These are phyloP conservation scores for Hypoxylon sp. DNA, from an alignment of 2,329 filamentous ascomycete species.

Conservation along the genomic window DNA sequence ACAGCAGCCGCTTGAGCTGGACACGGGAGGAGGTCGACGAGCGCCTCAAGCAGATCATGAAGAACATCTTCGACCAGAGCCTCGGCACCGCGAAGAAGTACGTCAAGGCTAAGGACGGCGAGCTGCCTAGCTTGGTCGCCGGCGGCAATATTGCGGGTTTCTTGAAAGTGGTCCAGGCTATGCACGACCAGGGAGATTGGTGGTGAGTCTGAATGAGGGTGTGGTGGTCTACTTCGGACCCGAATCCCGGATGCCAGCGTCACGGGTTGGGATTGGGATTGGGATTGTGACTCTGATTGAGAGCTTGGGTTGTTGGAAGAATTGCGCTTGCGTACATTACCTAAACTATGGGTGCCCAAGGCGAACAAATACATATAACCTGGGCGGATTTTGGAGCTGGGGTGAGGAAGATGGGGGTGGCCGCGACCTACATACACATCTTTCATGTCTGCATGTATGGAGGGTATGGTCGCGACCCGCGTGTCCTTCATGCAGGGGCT, in stretches of 20 bases:
- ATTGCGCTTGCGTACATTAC: neutral
- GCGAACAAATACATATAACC: neutral
- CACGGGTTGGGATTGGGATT: neutral
- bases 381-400: neutral
- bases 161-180: slow-evolving; percentile 93
- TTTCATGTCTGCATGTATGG: slow-evolving; percentile 2
- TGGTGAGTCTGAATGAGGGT: slow-evolving; percentile 60
- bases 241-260: neutral
- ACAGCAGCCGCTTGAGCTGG: slow-evolving; percentile 88
- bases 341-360: too few relatives aligned
- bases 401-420: neutral
- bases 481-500: slow-evolving; percentile 12
- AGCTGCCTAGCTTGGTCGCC: slow-evolving; percentile 90
- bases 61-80: slow-evolving; percentile 90
- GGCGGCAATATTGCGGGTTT: slow-evolving; percentile 98
- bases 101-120: slow-evolving; percentile 80
- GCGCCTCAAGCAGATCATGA: slow-evolving; percentile 95
- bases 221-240: neutral
- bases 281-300: neutral
- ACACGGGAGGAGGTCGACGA: slow-evolving; percentile 89
- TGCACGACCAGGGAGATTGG: slow-evolving; percentile 98
- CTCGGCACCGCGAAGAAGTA: slow-evolving; percentile 91
- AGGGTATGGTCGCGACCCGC: slow-evolving; percentile 1
- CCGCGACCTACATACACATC: slow-evolving; percentile 14
- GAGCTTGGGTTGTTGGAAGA: neutral